phyloP scores from a whole-genome alignment of 768 basidiomycete genomes.

The Rhizopogon vulgaris region DNA sequence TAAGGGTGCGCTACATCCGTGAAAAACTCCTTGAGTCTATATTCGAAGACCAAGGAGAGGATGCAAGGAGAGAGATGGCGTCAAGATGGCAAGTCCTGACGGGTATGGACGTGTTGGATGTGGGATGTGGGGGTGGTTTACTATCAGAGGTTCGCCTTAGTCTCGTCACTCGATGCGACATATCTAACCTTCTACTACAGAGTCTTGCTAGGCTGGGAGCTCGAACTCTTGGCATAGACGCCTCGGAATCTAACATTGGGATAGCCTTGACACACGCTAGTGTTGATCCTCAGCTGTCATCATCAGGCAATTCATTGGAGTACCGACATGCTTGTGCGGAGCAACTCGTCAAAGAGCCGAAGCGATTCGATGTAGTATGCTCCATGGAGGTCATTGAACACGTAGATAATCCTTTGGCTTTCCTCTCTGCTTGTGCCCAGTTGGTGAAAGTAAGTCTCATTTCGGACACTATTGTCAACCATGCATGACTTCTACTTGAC shows the following conservation, averaged over 20 bases:
- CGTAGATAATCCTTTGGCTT: constrained; percentile 85
- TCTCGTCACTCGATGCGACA: not conserved
- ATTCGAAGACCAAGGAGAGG: constrained; percentile 45
- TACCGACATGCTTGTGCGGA: constrained; percentile 79
- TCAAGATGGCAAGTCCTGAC: constrained; percentile 35
- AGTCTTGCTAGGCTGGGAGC: constrained; percentile 86
- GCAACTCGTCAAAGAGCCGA: constrained; percentile 53
- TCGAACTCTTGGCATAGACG: constrained; percentile 86
- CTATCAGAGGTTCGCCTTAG: constrained; percentile 71
- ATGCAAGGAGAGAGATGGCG: constrained; percentile 22
- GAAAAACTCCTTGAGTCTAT: constrained; percentile 63
- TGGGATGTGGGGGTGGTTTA: constrained; percentile 94
- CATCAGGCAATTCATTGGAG: constrained; percentile 33
- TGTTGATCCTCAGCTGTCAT: constrained; percentile 58
- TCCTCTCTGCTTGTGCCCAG: constrained; percentile 74
- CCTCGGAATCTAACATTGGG: constrained; percentile 78
- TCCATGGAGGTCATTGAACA: constrained; percentile 99
- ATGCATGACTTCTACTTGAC: not conserved
- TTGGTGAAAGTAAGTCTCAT: constrained; percentile 70
- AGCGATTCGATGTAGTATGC: constrained; percentile 86
- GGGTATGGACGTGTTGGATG: constrained; percentile 75
- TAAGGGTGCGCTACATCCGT: constrained; percentile 75
- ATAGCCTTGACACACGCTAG: constrained; percentile 82
- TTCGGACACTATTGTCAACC: not conserved
- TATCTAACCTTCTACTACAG: constrained; percentile 33